Percentiles rank a stretch among this genome's conserved stretches.
Conservation (phyloP, 306 rosid genomes). For the Arachis stenosperma region DNA sequence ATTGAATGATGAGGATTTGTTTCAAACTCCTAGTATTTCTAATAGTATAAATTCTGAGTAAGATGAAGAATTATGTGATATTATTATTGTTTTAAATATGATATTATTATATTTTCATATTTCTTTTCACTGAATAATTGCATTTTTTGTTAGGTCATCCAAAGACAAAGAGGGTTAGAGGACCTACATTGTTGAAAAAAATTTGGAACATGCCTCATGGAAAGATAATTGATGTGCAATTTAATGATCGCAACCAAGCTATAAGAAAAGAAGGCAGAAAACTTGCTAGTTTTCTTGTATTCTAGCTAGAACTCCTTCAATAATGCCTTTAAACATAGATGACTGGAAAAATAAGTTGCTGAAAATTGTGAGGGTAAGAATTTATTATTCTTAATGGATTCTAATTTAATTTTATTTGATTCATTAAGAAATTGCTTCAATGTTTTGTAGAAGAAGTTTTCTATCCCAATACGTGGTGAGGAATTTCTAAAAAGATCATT, state of each 20-base stretch:
- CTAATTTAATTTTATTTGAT: not conserved
- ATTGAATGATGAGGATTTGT: not conserved
- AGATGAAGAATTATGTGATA: not conserved
- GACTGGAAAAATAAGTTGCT: constrained; percentile 16
- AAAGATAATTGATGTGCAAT: constrained; percentile 5
- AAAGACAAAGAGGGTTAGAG: not conserved
- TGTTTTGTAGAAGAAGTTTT: not conserved
- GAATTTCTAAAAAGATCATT: constrained; percentile 3
- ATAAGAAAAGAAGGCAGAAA: constrained; percentile 19
- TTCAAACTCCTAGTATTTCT: not conserved
- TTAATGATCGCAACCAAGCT: not conserved
- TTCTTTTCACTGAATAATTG: not conserved
- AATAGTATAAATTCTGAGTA: not conserved
- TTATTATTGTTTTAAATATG: not conserved
- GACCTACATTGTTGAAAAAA: not conserved
- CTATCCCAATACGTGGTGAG: not conserved
- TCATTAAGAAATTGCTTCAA: not conserved
- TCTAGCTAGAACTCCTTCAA: not conserved
- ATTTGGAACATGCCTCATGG: not conserved
- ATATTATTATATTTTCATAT: not conserved
- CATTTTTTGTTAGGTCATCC: not conserved
- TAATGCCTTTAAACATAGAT: not conserved
- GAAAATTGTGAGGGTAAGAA: constrained; percentile 7
- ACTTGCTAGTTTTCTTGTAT: constrained; percentile 8
- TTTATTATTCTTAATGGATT: not conserved